Percentiles rank a stretch among this genome's conserved stretches.
Evolutionary conservation across 257 asterid species (phyloP).

Genomic region (Solanum boliviense): DNA sequence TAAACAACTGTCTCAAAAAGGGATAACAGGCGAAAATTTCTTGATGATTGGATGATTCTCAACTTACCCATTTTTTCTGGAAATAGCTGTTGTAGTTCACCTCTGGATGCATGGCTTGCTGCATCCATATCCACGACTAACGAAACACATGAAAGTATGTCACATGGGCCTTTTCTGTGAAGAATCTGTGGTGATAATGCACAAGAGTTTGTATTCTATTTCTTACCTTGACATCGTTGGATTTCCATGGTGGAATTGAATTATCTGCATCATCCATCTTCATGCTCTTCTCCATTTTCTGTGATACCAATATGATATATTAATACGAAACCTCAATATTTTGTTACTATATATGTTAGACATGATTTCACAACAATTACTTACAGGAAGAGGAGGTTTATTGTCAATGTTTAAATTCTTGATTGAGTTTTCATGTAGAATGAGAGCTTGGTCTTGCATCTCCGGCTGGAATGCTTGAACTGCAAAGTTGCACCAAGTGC

Average conservation of each 20-base stretch:
- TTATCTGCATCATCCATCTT: conserved; percentile 48
- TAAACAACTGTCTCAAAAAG: not conserved
- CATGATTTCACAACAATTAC: not conserved
- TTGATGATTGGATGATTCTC: not conserved
- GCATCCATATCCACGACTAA: conserved; percentile 99
- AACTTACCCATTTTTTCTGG: conserved; percentile 76
- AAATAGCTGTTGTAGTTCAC: conserved; percentile 68
- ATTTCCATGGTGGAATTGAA: conserved; percentile 68
- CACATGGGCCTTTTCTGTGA: not conserved
- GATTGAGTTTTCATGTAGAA: conserved; percentile 35
- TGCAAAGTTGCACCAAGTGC: conserved; percentile 79
- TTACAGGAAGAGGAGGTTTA: conserved; percentile 39
- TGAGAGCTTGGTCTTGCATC: conserved; percentile 34
- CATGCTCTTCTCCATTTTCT: conserved; percentile 40
- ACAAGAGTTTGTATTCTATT: not conserved
- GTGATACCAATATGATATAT: conserved; percentile 4
- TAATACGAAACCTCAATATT: not conserved
- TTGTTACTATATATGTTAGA: not conserved
- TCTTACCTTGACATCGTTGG: conserved; percentile 70
- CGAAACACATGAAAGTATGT: not conserved
- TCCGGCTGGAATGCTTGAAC: conserved; percentile 66
- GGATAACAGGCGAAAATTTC: not conserved
- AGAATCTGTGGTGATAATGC: not conserved
- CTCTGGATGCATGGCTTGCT: conserved; percentile 98
- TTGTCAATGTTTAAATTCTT: conserved; percentile 21